These are phyloP conservation scores for Phaffomyces opuntiae DNA, from an alignment of 805 yeast species.

Conservation along the genomic window DNA sequence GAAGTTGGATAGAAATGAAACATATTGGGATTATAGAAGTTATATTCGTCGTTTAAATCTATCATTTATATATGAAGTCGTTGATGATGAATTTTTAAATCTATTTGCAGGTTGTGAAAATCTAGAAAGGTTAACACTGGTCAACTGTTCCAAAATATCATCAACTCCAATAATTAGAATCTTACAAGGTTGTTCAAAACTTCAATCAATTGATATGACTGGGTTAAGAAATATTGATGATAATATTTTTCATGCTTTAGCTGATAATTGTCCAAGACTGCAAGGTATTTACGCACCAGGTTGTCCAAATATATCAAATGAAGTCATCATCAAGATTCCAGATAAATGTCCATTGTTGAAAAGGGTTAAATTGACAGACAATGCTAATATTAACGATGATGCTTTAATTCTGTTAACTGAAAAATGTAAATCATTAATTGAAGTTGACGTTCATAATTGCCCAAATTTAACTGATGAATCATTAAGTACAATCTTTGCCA, in stretches of 20 bases:
- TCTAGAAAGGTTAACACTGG: slow-evolving; percentile 79
- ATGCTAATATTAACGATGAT: slow-evolving; percentile 56
- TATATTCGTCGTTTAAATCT: slow-evolving; percentile 77
- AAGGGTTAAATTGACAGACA: slow-evolving; percentile 75
- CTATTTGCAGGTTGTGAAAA: slow-evolving; percentile 63
- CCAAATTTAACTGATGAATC: slow-evolving; percentile 63
- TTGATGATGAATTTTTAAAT: slow-evolving; percentile 56
- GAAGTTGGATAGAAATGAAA: slow-evolving; percentile 36
- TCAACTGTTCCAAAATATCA: slow-evolving; percentile 64
- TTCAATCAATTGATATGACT: slow-evolving; percentile 84
- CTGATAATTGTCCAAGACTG: slow-evolving; percentile 62
- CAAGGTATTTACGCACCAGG: slow-evolving; percentile 91
- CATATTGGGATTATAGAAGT: slow-evolving; percentile 59
- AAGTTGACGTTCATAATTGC: slow-evolving; percentile 83
- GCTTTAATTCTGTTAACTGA: slow-evolving; percentile 52
- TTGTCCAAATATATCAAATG: slow-evolving; percentile 63
- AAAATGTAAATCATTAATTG: slow-evolving; percentile 78
- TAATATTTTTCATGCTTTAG: slow-evolving; percentile 59
- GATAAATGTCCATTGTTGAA: slow-evolving; percentile 65
- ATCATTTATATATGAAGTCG: slow-evolving; percentile 60
- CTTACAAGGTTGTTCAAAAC: slow-evolving; percentile 53
- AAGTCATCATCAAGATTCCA: slow-evolving; percentile 53
- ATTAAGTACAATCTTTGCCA: slow-evolving; percentile 48
- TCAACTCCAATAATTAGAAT: slow-evolving; percentile 56
- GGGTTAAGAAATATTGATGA: slow-evolving; percentile 69